Evolutionary conservation across 331 rosid species (phyloP).

Genomic region (Dryas integrifolia): DNA sequence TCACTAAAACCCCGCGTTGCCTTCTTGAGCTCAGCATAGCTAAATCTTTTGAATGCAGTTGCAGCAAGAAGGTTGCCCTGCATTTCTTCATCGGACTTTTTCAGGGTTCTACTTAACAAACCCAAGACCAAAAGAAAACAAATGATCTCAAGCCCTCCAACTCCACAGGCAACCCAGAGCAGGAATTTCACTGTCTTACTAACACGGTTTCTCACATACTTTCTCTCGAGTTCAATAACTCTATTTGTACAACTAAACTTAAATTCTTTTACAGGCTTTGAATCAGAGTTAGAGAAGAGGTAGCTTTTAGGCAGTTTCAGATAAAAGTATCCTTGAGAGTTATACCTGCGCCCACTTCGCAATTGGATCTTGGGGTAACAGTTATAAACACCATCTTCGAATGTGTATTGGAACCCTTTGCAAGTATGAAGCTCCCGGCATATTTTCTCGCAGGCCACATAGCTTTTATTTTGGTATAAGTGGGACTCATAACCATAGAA

Average conservation of each 20-base stretch:
- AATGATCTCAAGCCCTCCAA: conserved; percentile 47
- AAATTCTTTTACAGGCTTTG: background rate
- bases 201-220: conserved; percentile 5
- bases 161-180: conserved; percentile 38
- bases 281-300: background rate
- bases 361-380: conserved; percentile 42
- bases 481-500: conserved; percentile 42
- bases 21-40: conserved; percentile 44
- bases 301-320: conserved; percentile 29
- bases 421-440: conserved; percentile 38
- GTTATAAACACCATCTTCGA: background rate
- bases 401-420: conserved; percentile 37
- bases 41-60: conserved; percentile 49
- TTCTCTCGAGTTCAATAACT: conserved; percentile 16
- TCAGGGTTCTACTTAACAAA: conserved; percentile 23
- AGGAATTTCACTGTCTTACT: conserved; percentile 26
- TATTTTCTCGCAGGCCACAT: conserved; percentile 26
- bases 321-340: conserved; percentile 25
- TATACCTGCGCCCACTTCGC: conserved; percentile 32
- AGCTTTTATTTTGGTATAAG: conserved; percentile 23
- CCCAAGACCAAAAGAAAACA: conserved; percentile 37
- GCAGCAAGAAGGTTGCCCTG: conserved; percentile 33
- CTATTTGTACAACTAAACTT: conserved; percentile 12
- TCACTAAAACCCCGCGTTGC: conserved; percentile 45
- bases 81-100: conserved; percentile 2